These are phyloP conservation scores for Fusarium phyllophilum DNA, from an alignment of 2,329 filamentous ascomycete species.

Conservation along the genomic window DNA sequence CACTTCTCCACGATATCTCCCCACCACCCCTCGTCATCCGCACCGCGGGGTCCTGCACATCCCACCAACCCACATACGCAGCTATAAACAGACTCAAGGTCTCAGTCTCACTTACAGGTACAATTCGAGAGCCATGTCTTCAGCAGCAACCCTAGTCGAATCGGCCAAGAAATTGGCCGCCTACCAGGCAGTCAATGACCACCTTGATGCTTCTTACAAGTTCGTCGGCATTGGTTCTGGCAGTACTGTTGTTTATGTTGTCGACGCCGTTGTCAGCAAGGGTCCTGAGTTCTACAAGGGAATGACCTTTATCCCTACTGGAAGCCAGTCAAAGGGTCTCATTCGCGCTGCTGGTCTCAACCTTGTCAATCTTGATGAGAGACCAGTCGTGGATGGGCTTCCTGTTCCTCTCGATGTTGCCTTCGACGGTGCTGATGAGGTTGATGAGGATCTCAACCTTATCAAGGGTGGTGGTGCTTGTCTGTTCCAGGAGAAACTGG, in stretches of 20 bases:
- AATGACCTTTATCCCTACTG: conserved; percentile 92
- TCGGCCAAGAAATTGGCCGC: conserved; percentile 80
- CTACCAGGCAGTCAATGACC: conserved; percentile 76
- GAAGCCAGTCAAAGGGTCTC: conserved; percentile 88
- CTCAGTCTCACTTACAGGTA: conserved; percentile 16
- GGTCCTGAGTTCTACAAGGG: conserved; percentile 61
- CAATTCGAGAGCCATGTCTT: conserved; percentile 49
- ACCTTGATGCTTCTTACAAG: conserved; percentile 70
- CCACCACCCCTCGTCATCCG: conserved; percentile 28
- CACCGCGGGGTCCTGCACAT: conserved; percentile 32
- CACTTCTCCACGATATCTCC: conserved; percentile 16
- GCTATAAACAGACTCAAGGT: conserved; percentile 21
- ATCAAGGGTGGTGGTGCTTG: conserved; percentile 99
- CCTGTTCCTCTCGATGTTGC: conserved; percentile 79
- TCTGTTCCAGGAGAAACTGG: conserved; percentile 96
- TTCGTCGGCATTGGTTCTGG: conserved; percentile 84
- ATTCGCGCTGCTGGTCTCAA: conserved; percentile 82
- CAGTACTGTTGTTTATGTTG: conserved; percentile 85
- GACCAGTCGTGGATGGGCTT: conserved; percentile 61
- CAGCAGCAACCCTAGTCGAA: conserved; percentile 64
- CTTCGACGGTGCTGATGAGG: conserved; percentile 97
- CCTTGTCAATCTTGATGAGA: conserved; percentile 80
- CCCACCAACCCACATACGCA: conserved; percentile 24
- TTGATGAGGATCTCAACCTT: conserved; percentile 92
- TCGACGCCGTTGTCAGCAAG: conserved; percentile 78